These are phyloP conservation scores for Peniophora sp. DNA, from an alignment of 1,284 basidiomycete species.

Conservation along the genomic window DNA sequence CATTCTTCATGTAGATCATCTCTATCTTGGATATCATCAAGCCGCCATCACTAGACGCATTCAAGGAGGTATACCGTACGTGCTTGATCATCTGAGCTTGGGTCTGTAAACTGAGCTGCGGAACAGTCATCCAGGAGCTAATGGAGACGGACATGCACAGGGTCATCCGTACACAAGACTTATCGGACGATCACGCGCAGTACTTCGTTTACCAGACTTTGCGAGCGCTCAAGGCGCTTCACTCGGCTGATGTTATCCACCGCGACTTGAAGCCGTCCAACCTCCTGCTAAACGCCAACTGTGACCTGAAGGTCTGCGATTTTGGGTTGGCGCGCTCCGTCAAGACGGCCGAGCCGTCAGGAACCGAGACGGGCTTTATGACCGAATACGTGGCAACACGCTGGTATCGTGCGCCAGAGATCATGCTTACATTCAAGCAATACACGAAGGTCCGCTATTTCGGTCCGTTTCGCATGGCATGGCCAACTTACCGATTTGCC, in stretches of 20 bases:
- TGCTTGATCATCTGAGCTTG: slow-evolving; percentile 13
- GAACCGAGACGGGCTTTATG: slow-evolving; percentile 87
- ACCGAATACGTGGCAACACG: slow-evolving; percentile 92
- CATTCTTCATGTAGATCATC: slow-evolving; percentile 60
- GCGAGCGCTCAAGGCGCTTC: slow-evolving; percentile 88
- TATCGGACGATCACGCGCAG: slow-evolving; percentile 74
- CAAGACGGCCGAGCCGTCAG: slow-evolving; percentile 77
- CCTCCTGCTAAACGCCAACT: slow-evolving; percentile 91
- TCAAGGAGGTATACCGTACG: slow-evolving; percentile 88
- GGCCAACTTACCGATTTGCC: slow-evolving; percentile 17
- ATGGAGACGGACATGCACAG: slow-evolving; percentile 73
- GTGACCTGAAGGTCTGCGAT: slow-evolving; percentile 92
- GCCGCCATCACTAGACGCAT: slow-evolving; percentile 80
- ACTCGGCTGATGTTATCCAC: slow-evolving; percentile 92
- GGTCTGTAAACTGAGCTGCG: not conserved
- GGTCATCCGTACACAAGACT: slow-evolving; percentile 72
- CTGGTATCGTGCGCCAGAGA: slow-evolving; percentile 92
- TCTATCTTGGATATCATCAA: slow-evolving; percentile 94
- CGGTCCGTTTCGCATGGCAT: not conserved
- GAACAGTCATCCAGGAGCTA: slow-evolving; percentile 64
- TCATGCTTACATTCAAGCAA: slow-evolving; percentile 95
- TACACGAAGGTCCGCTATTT: slow-evolving; percentile 71
- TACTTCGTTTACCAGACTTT: slow-evolving; percentile 86
- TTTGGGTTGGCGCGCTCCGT: slow-evolving; percentile 88
- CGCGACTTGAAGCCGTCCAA: slow-evolving; percentile 96